These are phyloP conservation scores for Cryphonectria radicalis DNA, from an alignment of 2,329 filamentous ascomycete species.

Conservation along the genomic window DNA sequence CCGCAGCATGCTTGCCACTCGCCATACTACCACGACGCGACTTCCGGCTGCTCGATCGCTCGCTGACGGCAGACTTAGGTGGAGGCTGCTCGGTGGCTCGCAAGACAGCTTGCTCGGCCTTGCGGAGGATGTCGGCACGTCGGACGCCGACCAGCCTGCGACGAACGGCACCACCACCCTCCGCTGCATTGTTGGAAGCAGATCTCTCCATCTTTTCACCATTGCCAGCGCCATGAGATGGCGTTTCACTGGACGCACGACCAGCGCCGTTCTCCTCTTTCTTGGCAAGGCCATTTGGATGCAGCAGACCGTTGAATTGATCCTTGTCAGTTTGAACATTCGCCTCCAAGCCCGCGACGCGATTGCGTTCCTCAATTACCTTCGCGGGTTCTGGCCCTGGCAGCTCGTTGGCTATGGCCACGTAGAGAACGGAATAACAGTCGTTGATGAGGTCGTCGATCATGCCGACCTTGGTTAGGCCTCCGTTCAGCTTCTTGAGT, in stretches of 20 bases:
- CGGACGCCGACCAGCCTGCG: constrained; percentile 51
- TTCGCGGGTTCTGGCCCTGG: constrained; percentile 53
- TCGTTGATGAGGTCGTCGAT: constrained; percentile 96
- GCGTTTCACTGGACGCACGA: constrained; percentile 27
- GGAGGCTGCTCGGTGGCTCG: constrained; percentile 52
- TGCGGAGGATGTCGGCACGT: constrained; percentile 62
- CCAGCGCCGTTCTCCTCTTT: constrained; percentile 14
- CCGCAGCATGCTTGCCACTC: constrained; percentile 43
- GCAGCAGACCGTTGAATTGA: constrained; percentile 33
- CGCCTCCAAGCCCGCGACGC: constrained; percentile 46
- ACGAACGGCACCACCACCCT: constrained; percentile 41
- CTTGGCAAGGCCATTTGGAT: constrained; percentile 31
- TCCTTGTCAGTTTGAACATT: constrained; percentile 38
- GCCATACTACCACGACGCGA: constrained; percentile 56
- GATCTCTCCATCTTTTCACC: constrained; percentile 45
- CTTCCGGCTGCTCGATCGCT: constrained; percentile 41
- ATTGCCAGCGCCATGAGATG: constrained; percentile 32
- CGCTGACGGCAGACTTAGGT: constrained; percentile 43
- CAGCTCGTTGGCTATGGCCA: constrained; percentile 65
- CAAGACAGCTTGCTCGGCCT: constrained; percentile 62
- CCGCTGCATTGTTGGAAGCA: constrained; percentile 38
- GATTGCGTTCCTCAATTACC: constrained; percentile 50
- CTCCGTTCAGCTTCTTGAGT: constrained; percentile 76
- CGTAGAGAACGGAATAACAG: constrained; percentile 79
- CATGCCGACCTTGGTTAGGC: constrained; percentile 79